Evolutionary conservation across 1,284 basidiomycete genomes (phyloP).

Genomic region (Cutaneotrichosporon sp.): DNA sequence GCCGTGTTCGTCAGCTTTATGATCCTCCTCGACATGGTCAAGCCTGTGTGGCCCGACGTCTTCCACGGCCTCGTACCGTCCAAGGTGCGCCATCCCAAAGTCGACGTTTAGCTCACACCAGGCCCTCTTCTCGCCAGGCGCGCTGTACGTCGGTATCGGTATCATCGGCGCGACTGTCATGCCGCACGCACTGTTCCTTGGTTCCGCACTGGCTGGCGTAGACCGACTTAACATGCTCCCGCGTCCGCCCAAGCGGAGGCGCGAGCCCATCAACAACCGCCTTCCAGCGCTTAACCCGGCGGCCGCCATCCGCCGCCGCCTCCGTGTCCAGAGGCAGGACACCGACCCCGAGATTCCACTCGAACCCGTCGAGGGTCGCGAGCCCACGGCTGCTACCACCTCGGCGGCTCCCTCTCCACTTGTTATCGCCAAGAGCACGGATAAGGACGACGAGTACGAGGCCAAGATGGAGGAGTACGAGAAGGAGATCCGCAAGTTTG

Average conservation of each 20-base stretch:
- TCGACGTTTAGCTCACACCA: conserved; percentile 12
- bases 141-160: conserved; percentile 73
- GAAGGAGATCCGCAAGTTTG: conserved; percentile 62
- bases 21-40: conserved; percentile 71
- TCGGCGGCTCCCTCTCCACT: neutral
- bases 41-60: conserved; percentile 72
- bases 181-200: conserved; percentile 90
- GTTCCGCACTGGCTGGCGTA: conserved; percentile 78
- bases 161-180: conserved; percentile 68
- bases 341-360: conserved; percentile 5
- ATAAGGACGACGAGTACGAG: conserved; percentile 33
- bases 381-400: neutral
- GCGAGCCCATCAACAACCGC: conserved; percentile 1
- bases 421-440: conserved; percentile 28
- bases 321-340: neutral
- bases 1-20: conserved; percentile 78
- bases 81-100: conserved; percentile 48
- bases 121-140: conserved; percentile 51
- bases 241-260: conserved; percentile 25
- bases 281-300: conserved; percentile 32
- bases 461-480: conserved; percentile 53
- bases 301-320: conserved; percentile 11
- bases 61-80: conserved; percentile 84
- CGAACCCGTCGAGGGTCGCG: neutral
- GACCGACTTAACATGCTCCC: conserved; percentile 60